Conservation (phyloP, 2,329 filamentous ascomycete species). For the Erysiphe pulchra region DNA sequence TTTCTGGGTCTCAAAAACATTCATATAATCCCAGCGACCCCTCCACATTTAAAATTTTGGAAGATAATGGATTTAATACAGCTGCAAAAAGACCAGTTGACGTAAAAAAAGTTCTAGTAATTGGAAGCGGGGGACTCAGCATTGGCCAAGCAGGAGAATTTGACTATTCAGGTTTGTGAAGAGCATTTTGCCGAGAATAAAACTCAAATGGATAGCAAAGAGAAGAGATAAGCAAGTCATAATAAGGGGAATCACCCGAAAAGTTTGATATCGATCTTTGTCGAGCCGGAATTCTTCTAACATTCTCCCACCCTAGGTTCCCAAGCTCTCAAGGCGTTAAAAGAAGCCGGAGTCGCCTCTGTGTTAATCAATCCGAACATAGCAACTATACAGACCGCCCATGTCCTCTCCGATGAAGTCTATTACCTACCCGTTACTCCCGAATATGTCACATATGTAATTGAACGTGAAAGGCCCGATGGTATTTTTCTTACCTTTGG, state of each 20-base stretch:
- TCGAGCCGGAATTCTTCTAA: no score
- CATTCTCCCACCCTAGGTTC: conserved; percentile 32
- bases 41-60: no score
- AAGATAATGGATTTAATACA: conserved; percentile 61
- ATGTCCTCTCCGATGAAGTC: conserved; percentile 91
- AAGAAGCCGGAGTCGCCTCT: conserved; percentile 94
- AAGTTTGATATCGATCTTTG: no score
- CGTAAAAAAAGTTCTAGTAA: conserved; percentile 82
- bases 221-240: no score
- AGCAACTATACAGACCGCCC: conserved; percentile 94
- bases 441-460: conserved; percentile 94
- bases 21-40: no score
- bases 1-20: no score
- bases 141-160: conserved; percentile 98
- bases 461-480: conserved; percentile 79
- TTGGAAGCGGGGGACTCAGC: conserved; percentile 82
- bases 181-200: no score
- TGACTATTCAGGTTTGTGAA: conserved; percentile 64
- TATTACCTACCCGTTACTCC: conserved; percentile 95
- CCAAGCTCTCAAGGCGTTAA: conserved; percentile 94
- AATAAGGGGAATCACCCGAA: no score
- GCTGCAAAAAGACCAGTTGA: conserved; percentile 46
- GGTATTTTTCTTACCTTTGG: conserved; percentile 96
- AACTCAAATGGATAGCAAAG: no score
- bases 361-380: conserved; percentile 98